These are phyloP conservation scores for Ascochyta viciae-villosae DNA, from an alignment of 2,329 filamentous ascomycete species.

Conservation along the genomic window DNA sequence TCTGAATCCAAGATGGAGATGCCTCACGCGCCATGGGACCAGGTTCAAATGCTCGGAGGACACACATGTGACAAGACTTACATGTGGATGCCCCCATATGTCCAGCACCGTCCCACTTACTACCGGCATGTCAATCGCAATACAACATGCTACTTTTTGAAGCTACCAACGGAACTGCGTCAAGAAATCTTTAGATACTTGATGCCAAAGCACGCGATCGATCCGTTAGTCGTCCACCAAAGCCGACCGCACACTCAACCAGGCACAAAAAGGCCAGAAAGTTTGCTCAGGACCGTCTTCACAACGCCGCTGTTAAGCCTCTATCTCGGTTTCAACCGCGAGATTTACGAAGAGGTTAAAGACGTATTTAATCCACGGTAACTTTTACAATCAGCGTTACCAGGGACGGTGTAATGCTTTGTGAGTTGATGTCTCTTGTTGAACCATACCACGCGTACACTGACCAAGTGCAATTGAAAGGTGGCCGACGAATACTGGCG, in stretches of 20 bases:
- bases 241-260: neutral
- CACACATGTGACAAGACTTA: constrained; percentile 37
- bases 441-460: neutral
- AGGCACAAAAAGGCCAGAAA: neutral
- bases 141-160: constrained; percentile 41
- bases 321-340: constrained; percentile 30
- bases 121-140: constrained; percentile 27
- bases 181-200: constrained; percentile 42
- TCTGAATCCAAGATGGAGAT: constrained; percentile 38
- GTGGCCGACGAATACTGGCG: constrained; percentile 37
- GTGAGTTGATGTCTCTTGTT: constrained; percentile 6
- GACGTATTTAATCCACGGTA: constrained; percentile 35
- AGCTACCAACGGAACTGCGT: constrained; percentile 42
- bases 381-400: constrained; percentile 42
- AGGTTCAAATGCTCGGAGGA: constrained; percentile 25
- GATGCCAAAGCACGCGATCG: constrained; percentile 34
- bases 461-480: neutral
- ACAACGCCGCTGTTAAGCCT: constrained; percentile 7
- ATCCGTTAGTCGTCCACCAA: constrained; percentile 14
- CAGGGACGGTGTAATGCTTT: constrained; percentile 44
- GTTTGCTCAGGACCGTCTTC: neutral
- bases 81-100: constrained; percentile 38
- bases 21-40: constrained; percentile 37
- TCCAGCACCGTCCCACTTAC: constrained; percentile 41
- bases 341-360: constrained; percentile 38